Percentiles rank a stretch among this genome's conserved stretches.
phyloP scores from a whole-genome alignment of 2,329 filamentous ascomycete species.

The Penicillium aurantiogriseum region DNA sequence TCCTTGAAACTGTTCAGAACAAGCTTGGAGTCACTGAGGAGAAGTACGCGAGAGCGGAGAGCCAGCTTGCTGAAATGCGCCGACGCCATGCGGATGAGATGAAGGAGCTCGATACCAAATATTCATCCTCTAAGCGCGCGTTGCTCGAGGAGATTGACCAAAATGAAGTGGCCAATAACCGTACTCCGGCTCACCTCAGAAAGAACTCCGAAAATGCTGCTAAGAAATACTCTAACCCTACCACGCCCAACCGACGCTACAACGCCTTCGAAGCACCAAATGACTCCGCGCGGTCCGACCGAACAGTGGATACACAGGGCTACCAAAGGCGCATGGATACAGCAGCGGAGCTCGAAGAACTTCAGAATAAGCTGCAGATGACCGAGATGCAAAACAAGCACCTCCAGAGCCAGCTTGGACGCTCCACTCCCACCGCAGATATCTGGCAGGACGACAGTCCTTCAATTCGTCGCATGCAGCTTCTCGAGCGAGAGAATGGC shows the following conservation, averaged over 20 bases:
- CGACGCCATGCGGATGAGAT: conserved; percentile 70
- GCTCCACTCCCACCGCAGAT: conserved; percentile 62
- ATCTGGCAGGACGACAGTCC: conserved; percentile 71
- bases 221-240: conserved; percentile 68
- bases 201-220: conserved; percentile 56
- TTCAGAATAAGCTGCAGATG: conserved; percentile 91
- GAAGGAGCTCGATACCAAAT: conserved; percentile 61
- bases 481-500: conserved; percentile 88
- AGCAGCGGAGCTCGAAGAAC: conserved; percentile 83
- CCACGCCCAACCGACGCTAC: conserved; percentile 73
- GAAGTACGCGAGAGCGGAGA: conserved; percentile 76
- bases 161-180: conserved; percentile 70
- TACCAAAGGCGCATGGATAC: conserved; percentile 89
- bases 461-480: conserved; percentile 76
- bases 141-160: conserved; percentile 83
- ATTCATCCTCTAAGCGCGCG: conserved; percentile 66
- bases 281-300: conserved; percentile 80
- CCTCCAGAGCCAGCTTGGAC: conserved; percentile 80
- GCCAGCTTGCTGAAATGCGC: conserved; percentile 75
- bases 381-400: conserved; percentile 94
- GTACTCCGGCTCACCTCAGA: conserved; percentile 70
- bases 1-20: conserved; percentile 84
- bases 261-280: conserved; percentile 62
- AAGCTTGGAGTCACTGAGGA: conserved; percentile 81
- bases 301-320: conserved; percentile 76